Percentiles rank a stretch among this genome's conserved stretches.
Evolutionary conservation across 495 filamentous ascomycete genomes (phyloP).

Genomic region (Tuber umbilicatum): DNA sequence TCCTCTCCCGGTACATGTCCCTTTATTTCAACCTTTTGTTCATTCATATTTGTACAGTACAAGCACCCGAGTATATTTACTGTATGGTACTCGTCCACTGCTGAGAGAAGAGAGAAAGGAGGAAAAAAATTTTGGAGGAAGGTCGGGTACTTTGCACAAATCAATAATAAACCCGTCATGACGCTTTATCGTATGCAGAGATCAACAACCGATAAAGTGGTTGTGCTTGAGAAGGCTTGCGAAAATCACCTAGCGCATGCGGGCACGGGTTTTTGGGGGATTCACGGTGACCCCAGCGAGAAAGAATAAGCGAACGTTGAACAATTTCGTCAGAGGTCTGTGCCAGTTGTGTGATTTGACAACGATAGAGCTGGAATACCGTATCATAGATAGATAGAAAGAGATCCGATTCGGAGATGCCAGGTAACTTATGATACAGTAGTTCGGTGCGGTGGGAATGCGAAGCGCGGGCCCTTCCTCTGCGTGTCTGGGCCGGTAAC

Average conservation of each 20-base stretch:
- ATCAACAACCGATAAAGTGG: not conserved
- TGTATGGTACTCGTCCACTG: not conserved
- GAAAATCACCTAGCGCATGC: not conserved
- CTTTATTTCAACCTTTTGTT: not conserved
- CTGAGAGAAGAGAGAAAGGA: not conserved
- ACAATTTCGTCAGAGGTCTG: conserved; percentile 34
- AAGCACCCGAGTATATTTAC: too few relatives aligned
- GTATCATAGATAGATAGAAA: too few relatives aligned
- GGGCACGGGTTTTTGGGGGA: not conserved
- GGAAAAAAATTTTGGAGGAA: not conserved
- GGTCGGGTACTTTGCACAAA: not conserved
- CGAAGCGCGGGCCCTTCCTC: too few relatives aligned
- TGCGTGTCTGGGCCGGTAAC: too few relatives aligned
- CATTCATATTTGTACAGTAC: not conserved
- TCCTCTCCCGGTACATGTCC: not conserved
- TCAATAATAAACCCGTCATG: not conserved
- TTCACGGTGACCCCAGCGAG: not conserved
- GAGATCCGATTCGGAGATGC: too few relatives aligned
- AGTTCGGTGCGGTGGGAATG: too few relatives aligned
- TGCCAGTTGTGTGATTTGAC: conserved; percentile 21
- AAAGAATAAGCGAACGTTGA: conserved; percentile 31
- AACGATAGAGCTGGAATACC: conserved; percentile 9
- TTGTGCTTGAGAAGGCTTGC: not conserved
- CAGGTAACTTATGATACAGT: too few relatives aligned
- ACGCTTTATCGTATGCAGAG: not conserved